phyloP scores from a whole-genome alignment of 2,329 filamentous ascomycete genomes.

The Chalaropsis thielavioides region DNA sequence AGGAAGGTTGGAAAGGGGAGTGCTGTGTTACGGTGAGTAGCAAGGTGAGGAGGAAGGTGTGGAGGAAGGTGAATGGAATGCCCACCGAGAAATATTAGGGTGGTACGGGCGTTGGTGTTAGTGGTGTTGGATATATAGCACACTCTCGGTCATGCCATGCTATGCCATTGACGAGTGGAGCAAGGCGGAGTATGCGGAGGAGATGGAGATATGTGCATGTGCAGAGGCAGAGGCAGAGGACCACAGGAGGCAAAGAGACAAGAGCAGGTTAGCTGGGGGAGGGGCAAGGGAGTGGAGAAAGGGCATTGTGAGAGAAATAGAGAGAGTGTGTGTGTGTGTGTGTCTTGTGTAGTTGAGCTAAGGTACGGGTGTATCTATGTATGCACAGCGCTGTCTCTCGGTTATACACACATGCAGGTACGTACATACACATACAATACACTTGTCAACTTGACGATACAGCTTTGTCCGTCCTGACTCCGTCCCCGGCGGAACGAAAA shows the following conservation, averaged over 20 bases:
- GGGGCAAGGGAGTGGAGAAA: too few species aligned
- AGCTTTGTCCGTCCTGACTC: not conserved
- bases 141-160: not conserved
- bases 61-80: not conserved
- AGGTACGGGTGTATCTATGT: too few species aligned
- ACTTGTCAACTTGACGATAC: too few species aligned
- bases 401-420: too few species aligned
- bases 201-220: not conserved
- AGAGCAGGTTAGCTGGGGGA: too few species aligned
- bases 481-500: not conserved
- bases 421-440: too few species aligned
- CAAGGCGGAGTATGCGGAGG: not conserved
- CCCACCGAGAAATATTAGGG: not conserved
- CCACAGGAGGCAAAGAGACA: not conserved
- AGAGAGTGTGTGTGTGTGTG: too few species aligned
- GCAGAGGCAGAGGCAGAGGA: not conserved
- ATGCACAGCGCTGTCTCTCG: too few species aligned
- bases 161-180: not conserved
- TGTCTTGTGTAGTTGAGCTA: too few species aligned
- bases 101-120: not conserved
- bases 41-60: not conserved
- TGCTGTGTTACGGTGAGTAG: not conserved
- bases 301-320: too few species aligned
- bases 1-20: not conserved
- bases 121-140: not conserved